Evolutionary conservation across 345 rosid species (phyloP).

Genomic region (Lumnitzera littorea): DNA sequence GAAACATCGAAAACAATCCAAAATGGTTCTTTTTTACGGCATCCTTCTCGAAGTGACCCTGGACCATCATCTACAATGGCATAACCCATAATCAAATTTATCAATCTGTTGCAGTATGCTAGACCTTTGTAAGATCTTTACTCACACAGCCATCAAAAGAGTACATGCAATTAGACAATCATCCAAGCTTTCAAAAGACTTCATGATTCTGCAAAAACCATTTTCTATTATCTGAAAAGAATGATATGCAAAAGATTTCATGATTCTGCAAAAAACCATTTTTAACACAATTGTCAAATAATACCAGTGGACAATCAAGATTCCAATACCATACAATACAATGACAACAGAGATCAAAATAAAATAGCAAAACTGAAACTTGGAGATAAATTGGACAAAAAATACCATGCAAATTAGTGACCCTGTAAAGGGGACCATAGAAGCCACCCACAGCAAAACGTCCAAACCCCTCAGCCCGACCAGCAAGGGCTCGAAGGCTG

Average conservation of each 20-base stretch:
- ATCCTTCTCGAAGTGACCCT: conserved; percentile 77
- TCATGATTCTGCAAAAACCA: no score
- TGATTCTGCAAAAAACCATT: no score
- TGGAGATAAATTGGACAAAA: no score
- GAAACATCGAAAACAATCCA: conserved; percentile 88
- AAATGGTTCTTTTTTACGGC: conserved; percentile 65
- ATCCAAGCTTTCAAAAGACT: no score
- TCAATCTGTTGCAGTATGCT: not conserved
- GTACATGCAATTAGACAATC: no score
- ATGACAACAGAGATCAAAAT: no score
- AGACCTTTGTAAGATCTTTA: not conserved
- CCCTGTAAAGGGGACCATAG: conserved; percentile 52
- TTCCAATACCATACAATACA: no score
- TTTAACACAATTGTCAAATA: no score
- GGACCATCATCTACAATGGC: conserved; percentile 77
- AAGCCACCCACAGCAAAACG: conserved; percentile 79
- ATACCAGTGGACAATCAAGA: no score
- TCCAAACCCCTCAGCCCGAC: conserved; percentile 88
- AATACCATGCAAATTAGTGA: conserved; percentile 66
- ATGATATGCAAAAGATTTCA: no score
- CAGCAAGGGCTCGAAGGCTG: conserved; percentile 69
- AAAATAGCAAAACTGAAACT: no score
- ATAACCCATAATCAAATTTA: not conserved
- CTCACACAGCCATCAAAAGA: not conserved
- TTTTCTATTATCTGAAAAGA: no score